These are phyloP conservation scores for Trichoderma endophyticum DNA, from an alignment of 2,329 filamentous ascomycete genomes.

Conservation along the genomic window DNA sequence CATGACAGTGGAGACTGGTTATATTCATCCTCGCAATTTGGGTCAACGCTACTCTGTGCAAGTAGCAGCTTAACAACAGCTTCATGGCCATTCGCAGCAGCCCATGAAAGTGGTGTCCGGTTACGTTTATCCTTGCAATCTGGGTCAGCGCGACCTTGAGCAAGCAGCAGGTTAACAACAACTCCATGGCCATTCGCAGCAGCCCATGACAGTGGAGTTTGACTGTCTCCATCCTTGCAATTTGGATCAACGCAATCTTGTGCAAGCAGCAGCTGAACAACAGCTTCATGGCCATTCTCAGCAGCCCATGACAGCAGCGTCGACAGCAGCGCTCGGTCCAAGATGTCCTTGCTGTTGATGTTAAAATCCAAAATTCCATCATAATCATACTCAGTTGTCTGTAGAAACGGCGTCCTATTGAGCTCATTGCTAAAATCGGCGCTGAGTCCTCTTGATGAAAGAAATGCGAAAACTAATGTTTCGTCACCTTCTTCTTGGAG, in stretches of 20 bases:
- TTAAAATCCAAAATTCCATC: too few species aligned
- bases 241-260: background rate
- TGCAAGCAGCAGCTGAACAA: background rate
- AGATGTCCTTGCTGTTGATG: too few species aligned
- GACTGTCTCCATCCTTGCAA: rapidly evolving
- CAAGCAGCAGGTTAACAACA: background rate
- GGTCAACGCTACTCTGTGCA: too few species aligned
- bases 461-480: background rate
- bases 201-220: too few species aligned
- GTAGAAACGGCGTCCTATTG: too few species aligned
- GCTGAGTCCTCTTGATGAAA: too few species aligned
- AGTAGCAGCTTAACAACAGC: too few species aligned
- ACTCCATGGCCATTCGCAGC: background rate
- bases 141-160: background rate
- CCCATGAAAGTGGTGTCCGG: background rate
- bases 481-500: background rate
- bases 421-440: too few species aligned
- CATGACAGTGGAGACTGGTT: background rate
- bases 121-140: background rate
- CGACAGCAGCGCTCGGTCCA: too few species aligned
- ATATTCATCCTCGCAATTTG: background rate
- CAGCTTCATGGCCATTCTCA: background rate
- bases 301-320: too few species aligned
- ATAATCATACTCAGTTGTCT: too few species aligned
- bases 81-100: background rate